Conservation (phyloP, 768 basidiomycete genomes). For the Cystofilobasidium bisporidii region DNA sequence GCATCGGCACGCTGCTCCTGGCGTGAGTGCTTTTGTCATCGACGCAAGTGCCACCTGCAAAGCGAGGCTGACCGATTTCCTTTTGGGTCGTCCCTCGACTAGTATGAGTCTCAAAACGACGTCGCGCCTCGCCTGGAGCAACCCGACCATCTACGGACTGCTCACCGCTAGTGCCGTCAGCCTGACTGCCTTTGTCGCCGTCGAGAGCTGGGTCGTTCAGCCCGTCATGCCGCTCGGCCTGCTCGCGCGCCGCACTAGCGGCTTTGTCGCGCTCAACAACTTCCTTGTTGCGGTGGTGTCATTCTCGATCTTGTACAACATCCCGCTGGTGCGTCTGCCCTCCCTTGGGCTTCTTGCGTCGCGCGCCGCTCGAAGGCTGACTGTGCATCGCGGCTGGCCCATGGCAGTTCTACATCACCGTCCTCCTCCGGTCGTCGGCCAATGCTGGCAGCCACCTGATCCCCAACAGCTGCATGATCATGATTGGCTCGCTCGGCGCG, state of each 20-base stretch:
- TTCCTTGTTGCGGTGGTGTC: slow-evolving; percentile 68
- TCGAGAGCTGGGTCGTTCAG: slow-evolving; percentile 67
- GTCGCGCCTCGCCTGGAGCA: slow-evolving; percentile 25
- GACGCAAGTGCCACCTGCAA: not conserved
- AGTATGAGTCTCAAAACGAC: slow-evolving; percentile 27
- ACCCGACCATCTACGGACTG: slow-evolving; percentile 60
- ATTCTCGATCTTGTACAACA: slow-evolving; percentile 53
- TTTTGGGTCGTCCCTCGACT: not conserved
- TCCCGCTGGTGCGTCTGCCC: slow-evolving; percentile 13
- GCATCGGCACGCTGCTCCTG: slow-evolving; percentile 36
- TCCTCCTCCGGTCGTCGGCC: slow-evolving; percentile 7
- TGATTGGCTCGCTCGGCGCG: slow-evolving; percentile 73
- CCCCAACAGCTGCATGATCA: slow-evolving; percentile 80
- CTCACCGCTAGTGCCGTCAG: slow-evolving; percentile 49
- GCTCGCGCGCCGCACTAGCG: not conserved
- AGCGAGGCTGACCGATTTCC: not conserved
- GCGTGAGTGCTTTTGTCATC: not conserved
- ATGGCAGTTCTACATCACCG: slow-evolving; percentile 17
- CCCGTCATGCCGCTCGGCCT: slow-evolving; percentile 49
- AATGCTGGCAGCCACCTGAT: slow-evolving; percentile 52
- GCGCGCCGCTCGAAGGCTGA: not conserved
- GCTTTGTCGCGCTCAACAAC: slow-evolving; percentile 45
- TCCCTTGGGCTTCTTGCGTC: not conserved
- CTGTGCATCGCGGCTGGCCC: slow-evolving; percentile 15
- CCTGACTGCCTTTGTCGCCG: slow-evolving; percentile 55